Base-by-base conservation (phyloP, 176 grass and related monocot species). In the Oropetium thomaeum region DNA sequence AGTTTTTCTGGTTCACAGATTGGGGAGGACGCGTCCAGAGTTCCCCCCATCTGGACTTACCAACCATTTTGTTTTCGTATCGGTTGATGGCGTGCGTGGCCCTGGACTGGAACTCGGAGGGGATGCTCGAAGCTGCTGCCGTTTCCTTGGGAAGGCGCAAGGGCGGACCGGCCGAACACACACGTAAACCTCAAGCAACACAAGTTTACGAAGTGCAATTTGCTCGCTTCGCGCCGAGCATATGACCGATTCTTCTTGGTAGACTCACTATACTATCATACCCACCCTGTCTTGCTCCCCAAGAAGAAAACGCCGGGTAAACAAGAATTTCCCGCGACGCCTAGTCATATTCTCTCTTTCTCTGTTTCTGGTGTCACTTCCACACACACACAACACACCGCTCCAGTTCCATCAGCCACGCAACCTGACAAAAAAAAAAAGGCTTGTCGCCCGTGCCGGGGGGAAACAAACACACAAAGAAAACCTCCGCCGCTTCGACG, bases 381-480 rank as follows among this genome's bases (percentile, higher is more conserved):
- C 16, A 48, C 45, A 48, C 16, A 48, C 45, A 48, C 45, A 17
- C 35, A 5, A 45, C 43, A 10, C 42, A 14, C 10, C 45, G 16
- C 5, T 54, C 32, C 12, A 2, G 69, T 49, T 53, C 32, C 33
- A 55, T 16, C 48, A 26, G 20, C 12, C 11, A 29, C 54, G 5
- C 11, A 29, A 28, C 14, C 19, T 32, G 29, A 62, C 29, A 32
- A 53, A 22, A 53, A 8, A 20, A n/a, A n/a, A n/a, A n/a, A n/a
- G n/a, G n/a, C 35, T 62, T 53, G 73, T 70, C 81, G 3, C 55
- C 55, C 16, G 37, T 4, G 38, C 48, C 20, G 37, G 44, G 4
- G 70, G 79, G 61, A 37, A 74, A 12, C 80, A 37, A 74, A 12
- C 80, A 61, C 19, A 44, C 45, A 15, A 17, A 5, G n/a, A n/a